Conservation (phyloP, 164 flowering plant species). For the Chimonanthus salicifolius region DNA sequence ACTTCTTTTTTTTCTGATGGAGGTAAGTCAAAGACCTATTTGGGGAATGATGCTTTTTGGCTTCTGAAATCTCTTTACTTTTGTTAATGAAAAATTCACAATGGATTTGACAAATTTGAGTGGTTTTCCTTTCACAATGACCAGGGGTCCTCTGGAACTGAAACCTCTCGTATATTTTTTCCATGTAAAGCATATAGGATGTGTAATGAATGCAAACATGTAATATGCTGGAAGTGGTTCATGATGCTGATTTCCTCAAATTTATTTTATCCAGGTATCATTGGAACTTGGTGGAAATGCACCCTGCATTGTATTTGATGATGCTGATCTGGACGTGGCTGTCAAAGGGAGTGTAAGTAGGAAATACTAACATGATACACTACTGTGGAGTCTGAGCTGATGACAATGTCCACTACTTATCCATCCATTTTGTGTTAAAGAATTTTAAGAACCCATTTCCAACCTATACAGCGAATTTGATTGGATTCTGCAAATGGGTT, state of each 20-base stretch:
- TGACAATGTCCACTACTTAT: no score
- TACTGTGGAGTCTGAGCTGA: background rate
- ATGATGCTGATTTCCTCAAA: background rate
- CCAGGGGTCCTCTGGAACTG: background rate
- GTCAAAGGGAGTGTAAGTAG: conserved; percentile 89
- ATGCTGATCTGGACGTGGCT: conserved; percentile 94
- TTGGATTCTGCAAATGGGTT: no score
- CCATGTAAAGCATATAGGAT: background rate
- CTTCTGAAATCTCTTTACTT: background rate
- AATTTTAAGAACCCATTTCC: no score
- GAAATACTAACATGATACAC: background rate
- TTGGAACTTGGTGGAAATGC: conserved; percentile 99
- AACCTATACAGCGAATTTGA: no score
- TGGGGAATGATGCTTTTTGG: background rate
- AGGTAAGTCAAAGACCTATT: no score
- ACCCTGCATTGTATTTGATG: conserved; percentile 95
- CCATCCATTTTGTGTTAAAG: no score
- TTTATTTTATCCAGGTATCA: conserved; percentile 50
- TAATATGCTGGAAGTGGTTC: background rate
- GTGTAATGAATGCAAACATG: background rate
- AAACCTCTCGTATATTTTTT: no score
- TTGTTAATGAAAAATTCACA: background rate
- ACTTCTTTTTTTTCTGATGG: background rate
- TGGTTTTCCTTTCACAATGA: background rate
- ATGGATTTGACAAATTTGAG: background rate